phyloP scores from a whole-genome alignment of 129 eudicot species.

The Flaveria robusta region DNA sequence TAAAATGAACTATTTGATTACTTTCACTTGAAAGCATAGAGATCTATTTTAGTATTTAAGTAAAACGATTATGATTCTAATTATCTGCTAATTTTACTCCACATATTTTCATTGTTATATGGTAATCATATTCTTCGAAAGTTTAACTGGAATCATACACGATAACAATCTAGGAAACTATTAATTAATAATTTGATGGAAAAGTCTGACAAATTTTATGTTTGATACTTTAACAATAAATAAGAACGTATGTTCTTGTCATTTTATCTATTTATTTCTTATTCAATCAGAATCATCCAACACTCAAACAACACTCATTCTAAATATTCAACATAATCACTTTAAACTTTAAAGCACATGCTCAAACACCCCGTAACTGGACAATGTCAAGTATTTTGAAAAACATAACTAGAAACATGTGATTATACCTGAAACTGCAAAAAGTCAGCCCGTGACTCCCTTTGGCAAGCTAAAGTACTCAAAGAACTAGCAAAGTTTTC shows the following conservation, averaged over 20 bases:
- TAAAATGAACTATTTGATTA: background rate
- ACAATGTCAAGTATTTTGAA: background rate
- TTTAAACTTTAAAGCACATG: background rate
- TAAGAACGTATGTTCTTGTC: background rate
- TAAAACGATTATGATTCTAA: background rate
- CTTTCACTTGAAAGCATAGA: background rate
- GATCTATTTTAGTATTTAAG: background rate
- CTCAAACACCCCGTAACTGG: no score
- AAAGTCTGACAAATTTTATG: background rate
- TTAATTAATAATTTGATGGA: background rate
- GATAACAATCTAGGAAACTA: no score
- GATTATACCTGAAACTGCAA: constrained; percentile 69
- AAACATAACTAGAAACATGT: background rate
- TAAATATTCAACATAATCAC: background rate
- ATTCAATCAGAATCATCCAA: background rate
- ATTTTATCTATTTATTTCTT: background rate
- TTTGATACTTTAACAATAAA: background rate
- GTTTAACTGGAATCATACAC: background rate
- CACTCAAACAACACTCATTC: constrained; percentile 2
- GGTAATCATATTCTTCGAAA: background rate
- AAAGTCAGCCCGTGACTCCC: constrained; percentile 60
- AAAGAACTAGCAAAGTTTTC: constrained; percentile 78
- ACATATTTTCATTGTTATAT: background rate
- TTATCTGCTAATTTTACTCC: background rate
- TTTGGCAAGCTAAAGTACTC: constrained; percentile 66